phyloP scores from a whole-genome alignment of 2,329 filamentous ascomycete species.

The Colletotrichum higginsianum region DNA sequence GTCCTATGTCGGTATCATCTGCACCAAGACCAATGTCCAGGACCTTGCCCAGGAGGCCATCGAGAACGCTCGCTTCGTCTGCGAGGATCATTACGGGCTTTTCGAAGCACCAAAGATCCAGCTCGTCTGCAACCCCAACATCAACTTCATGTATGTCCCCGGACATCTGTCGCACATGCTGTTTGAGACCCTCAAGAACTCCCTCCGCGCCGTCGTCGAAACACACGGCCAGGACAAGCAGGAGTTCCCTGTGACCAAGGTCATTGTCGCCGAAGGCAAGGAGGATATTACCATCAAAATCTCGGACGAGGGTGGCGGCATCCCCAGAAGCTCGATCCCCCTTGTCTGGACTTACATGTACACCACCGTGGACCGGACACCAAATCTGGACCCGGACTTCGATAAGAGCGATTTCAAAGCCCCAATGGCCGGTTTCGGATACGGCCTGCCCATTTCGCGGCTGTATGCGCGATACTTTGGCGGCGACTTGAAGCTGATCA shows the following conservation, averaged over 20 bases:
- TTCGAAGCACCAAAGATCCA: slow-evolving; percentile 98
- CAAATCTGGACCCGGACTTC: slow-evolving; percentile 95
- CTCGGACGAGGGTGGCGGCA: slow-evolving; percentile 95
- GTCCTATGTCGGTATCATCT: slow-evolving; percentile 98
- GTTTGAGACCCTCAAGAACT: slow-evolving; percentile 99
- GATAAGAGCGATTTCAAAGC: slow-evolving; percentile 99
- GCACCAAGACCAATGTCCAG: slow-evolving; percentile 96
- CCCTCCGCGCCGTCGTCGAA: slow-evolving; percentile 95
- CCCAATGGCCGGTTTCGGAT: slow-evolving; percentile 99
- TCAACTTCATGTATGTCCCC: slow-evolving; percentile 99
- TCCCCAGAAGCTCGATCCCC: slow-evolving; percentile 92
- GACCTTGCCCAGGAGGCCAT: slow-evolving; percentile 98
- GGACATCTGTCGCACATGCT: slow-evolving; percentile 99
- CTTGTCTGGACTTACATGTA: slow-evolving; percentile 99
- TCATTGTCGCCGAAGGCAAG: slow-evolving; percentile 96
- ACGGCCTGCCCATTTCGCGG: slow-evolving; percentile 93
- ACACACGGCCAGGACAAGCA: slow-evolving; percentile 95
- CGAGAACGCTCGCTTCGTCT: slow-evolving; percentile 98
- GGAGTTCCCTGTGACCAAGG: slow-evolving; percentile 95
- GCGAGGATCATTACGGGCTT: slow-evolving; percentile 97
- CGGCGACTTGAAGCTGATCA: slow-evolving; percentile 96
- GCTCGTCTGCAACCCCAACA: slow-evolving; percentile 92
- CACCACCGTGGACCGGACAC: slow-evolving; percentile 96
- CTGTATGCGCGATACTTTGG: slow-evolving; percentile 98
- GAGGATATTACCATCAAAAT: slow-evolving; percentile 99